phyloP scores from a whole-genome alignment of 352 stramenopile species.

The Globisporangium polare region DNA sequence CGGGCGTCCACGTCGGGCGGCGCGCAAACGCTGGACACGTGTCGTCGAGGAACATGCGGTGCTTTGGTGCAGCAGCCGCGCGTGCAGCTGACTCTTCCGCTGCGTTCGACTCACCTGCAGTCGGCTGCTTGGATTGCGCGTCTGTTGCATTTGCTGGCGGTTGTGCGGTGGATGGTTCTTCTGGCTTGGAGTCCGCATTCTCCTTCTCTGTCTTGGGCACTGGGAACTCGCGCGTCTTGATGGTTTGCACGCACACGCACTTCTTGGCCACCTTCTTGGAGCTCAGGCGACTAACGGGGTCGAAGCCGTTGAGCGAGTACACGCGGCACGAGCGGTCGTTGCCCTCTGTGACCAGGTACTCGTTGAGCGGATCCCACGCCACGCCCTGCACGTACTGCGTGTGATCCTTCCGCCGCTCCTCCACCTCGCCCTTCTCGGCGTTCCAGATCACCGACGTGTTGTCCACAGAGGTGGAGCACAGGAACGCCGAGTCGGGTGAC shows the following conservation, averaged over 20 bases:
- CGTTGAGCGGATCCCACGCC: constrained; percentile 93
- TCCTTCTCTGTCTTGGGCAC: constrained; percentile 1
- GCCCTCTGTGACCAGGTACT: constrained; percentile 92
- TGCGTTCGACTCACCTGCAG: neutral
- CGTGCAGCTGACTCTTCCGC: constrained; percentile 5
- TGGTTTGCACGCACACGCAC: constrained; percentile 67
- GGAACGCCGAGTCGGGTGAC: constrained; percentile 88
- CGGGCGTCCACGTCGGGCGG: constrained; percentile 89
- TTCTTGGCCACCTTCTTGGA: constrained; percentile 73
- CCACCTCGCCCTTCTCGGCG: constrained; percentile 63
- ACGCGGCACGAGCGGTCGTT: constrained; percentile 94
- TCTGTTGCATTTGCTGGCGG: constrained; percentile 6
- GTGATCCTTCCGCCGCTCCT: constrained; percentile 90
- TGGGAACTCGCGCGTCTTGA: constrained; percentile 74
- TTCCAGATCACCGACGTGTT: constrained; percentile 90
- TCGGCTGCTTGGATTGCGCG: constrained; percentile 6
- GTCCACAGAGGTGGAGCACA: constrained; percentile 92
- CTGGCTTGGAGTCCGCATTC: constrained; percentile 1
- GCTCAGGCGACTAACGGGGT: constrained; percentile 33
- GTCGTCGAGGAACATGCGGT: constrained; percentile 93
- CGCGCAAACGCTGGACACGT: constrained; percentile 94
- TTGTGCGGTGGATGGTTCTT: constrained; percentile 1
- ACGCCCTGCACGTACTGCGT: constrained; percentile 96
- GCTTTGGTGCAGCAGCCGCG: constrained; percentile 32
- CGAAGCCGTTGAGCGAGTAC: constrained; percentile 81